Percentiles rank a stretch among this genome's conserved stretches.
These are phyloP conservation scores for Phytophthora boehmeriae DNA, from an alignment of 352 stramenopile species.

Conservation along the genomic window DNA sequence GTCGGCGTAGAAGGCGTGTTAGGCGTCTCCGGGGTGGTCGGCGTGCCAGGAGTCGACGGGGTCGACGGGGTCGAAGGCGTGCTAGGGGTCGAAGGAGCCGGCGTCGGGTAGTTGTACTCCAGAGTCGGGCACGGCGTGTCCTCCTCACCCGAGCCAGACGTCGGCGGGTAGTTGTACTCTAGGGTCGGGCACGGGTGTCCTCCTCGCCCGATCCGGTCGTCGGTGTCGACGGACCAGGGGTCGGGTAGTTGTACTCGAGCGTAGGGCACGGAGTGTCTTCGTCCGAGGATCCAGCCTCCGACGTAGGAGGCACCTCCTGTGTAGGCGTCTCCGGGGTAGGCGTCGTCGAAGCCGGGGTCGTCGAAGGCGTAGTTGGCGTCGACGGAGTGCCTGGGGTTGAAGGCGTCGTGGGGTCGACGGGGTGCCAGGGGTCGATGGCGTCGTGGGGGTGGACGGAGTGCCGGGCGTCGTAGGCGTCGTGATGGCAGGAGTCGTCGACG, in stretches of 20 bases:
- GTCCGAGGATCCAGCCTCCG: slow-evolving; percentile 1
- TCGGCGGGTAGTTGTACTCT: slow-evolving; percentile 20
- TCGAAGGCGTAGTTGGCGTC: slow-evolving; percentile 5
- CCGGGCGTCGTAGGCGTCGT: slow-evolving; percentile 3
- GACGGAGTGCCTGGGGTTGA: slow-evolving; percentile 5
- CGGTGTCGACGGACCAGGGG: slow-evolving; percentile 2
- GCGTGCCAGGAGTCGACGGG: too few species aligned
- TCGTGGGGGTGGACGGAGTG: slow-evolving; percentile 3
- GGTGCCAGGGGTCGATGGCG: not conserved
- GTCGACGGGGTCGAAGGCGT: not conserved
- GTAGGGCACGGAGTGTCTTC: slow-evolving; percentile 34
- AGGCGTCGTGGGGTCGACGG: not conserved
- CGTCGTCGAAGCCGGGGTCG: slow-evolving; percentile 1
- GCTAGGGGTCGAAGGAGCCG: not conserved
- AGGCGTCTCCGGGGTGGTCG: slow-evolving; percentile 7
- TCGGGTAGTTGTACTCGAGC: slow-evolving; percentile 36
- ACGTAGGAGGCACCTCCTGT: slow-evolving; percentile 6
- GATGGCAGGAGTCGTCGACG: slow-evolving; percentile 8
- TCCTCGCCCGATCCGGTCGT: slow-evolving; percentile 4
- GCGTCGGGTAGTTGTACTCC: slow-evolving; percentile 17
- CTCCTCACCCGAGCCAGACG: too few species aligned
- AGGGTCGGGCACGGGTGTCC: slow-evolving; percentile 20
- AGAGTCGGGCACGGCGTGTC: slow-evolving; percentile 30
- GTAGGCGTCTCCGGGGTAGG: slow-evolving; percentile 1
- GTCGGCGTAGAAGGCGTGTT: not conserved